phyloP scores from a whole-genome alignment of 2,329 filamentous ascomycete species.

The Botryotinia calthae region DNA sequence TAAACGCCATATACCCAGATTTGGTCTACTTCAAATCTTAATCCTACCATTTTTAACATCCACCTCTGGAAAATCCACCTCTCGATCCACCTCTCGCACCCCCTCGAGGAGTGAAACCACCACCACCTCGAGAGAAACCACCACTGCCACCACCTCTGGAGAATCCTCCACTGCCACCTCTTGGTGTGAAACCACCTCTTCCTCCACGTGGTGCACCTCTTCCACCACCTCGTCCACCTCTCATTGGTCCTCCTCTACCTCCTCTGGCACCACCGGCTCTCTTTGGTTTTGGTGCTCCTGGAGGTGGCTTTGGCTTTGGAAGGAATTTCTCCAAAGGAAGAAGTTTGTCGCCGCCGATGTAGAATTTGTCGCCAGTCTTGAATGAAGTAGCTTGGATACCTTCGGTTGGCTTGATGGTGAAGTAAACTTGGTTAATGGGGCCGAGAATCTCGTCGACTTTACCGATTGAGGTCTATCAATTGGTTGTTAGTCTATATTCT shows the following conservation, averaged over 20 bases:
- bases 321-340: conserved; percentile 94
- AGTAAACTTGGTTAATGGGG: conserved; percentile 96
- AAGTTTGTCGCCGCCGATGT: conserved; percentile 90
- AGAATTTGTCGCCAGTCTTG: conserved; percentile 97
- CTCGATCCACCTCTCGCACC: conserved; percentile 33
- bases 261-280: conserved; percentile 61
- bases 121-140: conserved; percentile 38
- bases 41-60: conserved; percentile 15
- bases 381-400: conserved; percentile 94
- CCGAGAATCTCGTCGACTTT: conserved; percentile 98
- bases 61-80: conserved; percentile 38
- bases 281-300: conserved; percentile 68
- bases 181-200: conserved; percentile 48
- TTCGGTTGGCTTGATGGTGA: conserved; percentile 96
- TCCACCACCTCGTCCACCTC: conserved; percentile 43
- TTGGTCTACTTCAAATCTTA: conserved; percentile 10
- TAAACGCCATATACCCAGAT: conserved; percentile 22
- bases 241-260: conserved; percentile 45
- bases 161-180: conserved; percentile 44
- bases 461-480: conserved; percentile 71
- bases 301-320: conserved; percentile 79
- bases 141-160: conserved; percentile 38
- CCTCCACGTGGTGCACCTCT: conserved; percentile 49
- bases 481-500: background rate
- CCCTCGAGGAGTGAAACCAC: conserved; percentile 38